Evolutionary conservation across 805 yeast species (phyloP), one percentile per base, ranked within the genome.

Genomic region (Saccharomycopsis fibuligera): DNA sequence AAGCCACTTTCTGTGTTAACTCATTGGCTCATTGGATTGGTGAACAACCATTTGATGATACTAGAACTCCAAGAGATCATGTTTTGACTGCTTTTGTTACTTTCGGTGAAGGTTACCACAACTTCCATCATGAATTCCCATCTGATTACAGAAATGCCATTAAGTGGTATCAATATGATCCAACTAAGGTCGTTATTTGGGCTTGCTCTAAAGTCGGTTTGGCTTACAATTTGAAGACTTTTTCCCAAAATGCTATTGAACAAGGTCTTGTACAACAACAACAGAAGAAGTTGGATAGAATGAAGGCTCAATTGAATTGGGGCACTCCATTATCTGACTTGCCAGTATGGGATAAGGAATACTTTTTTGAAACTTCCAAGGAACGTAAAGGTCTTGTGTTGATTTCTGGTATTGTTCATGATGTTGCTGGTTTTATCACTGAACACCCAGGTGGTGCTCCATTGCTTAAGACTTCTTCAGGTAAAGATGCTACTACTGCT

Each of bases 91-190:
- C 93, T 3, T 68, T 85, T 51, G 88, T 84, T 51, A 86, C 95
- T 0, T 84, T 85, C 60, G 95, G 95, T 66, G 95, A 86, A 68
- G 95, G 95, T 55, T 84, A 85, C 73, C 93, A 86, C 62, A 86
- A 86, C 68, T 86, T 85, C 79, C 95, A 86, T 66, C 95, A 86
- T 65, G 95, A 85, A 71, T 86, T 85, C 75, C 93, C 95, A 59
- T 76, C 86, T 17, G 95, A 86, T 68, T 86, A 85, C 75, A 79
- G 95, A 76, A 85, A 85, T 62, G 93, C 93, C 33, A 74, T 85
- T 62, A 82, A 79, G 63, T 85, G 93, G 93, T 85, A 81, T 72
- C 91, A 85, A 73, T 85, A 79, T 62, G 95, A 86, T 64, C 95
- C 95, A 57, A 84, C 93, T 44, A 85, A 85, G 68, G 60, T 77